A percentile compares a stretch with the other conserved stretches of the same genome.
Conservation (phyloP, 192 early-diverging fungal species). For the Podila minutissima region DNA sequence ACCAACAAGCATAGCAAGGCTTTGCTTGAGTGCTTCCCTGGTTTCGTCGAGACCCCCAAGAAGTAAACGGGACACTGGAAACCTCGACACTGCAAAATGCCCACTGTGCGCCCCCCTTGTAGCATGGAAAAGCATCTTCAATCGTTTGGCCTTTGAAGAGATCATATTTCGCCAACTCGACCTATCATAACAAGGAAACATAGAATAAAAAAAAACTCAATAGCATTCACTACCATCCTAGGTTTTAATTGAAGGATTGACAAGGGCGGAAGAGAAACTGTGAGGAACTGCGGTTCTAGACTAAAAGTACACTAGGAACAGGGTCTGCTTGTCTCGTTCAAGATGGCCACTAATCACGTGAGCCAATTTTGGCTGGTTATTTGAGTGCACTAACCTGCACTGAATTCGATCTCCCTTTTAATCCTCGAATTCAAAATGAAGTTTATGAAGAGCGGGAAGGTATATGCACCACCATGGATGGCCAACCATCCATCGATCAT, state of each 20-base stretch:
- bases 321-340: too few species aligned
- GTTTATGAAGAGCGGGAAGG: conserved; percentile 14
- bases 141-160: too few species aligned
- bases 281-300: too few species aligned
- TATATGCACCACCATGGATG: conserved; percentile 5
- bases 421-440: conserved; percentile 2
- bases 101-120: background rate
- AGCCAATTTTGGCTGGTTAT: background rate
- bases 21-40: conserved; percentile 83
- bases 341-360: too few species aligned
- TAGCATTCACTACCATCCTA: too few species aligned
- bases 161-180: too few species aligned
- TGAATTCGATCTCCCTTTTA: conserved; percentile 4
- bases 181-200: too few species aligned
- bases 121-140: background rate
- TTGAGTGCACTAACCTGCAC: background rate
- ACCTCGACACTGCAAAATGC: too few species aligned
- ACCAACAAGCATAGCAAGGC: conserved; percentile 81
- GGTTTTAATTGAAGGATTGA: too few species aligned
- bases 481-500: conserved; percentile 5
- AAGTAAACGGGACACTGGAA: conserved; percentile 20
- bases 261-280: too few species aligned
- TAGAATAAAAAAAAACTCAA: too few species aligned
- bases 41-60: conserved; percentile 55
- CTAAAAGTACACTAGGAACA: too few species aligned